Evolutionary conservation across 805 yeast species (phyloP), one percentile per base, ranked within the genome.

Genomic region (Teunomyces kruisii): DNA sequence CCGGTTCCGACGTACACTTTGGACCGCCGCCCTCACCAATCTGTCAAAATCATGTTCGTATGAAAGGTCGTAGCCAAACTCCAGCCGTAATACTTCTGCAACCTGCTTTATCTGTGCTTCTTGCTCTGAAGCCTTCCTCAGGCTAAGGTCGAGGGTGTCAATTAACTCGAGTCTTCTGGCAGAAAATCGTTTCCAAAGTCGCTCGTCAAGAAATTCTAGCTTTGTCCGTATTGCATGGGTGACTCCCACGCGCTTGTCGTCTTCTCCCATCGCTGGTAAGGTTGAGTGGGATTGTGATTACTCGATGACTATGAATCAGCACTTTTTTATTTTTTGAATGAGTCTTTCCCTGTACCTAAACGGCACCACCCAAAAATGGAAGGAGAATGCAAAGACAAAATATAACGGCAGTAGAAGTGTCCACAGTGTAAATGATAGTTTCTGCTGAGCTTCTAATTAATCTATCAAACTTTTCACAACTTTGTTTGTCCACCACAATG

Each of bases 1-100:
- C 48, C 96, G 75, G 62, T 92, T 92, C 52, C 99, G 73, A 50
- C 98, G 72, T 1, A 88, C 97, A 42, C 95, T 84, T 65, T 92
- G 99, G 22, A 92, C 84, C 1, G 97, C 98, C 8, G 96, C 95
- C 30, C 96, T 73, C 0, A 94, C 97, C 29, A 92, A 74, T 61
- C 85, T 87, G 63, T 90, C 96, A 61, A 92, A 92, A 52, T 94
- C 98, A 1, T 72, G 64, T 22, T 81, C 67, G 10, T 80, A 74
- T 5, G 74, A 76, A 2, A 65, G 66, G 2, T 84, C 78, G 60
- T 83, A 91, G 4, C 81, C 80, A 56, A 88, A 94, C 66, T 94
- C 99, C 1, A 75, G 70, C 56, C 96, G 72, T 38, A 92, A 70
- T 3, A 85, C 76, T 40, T 79, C 78, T 0, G 98, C 96, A 30